Evolutionary conservation across 2,329 filamentous ascomycete species (phyloP).

Genomic region (Epichloe uncinata): DNA sequence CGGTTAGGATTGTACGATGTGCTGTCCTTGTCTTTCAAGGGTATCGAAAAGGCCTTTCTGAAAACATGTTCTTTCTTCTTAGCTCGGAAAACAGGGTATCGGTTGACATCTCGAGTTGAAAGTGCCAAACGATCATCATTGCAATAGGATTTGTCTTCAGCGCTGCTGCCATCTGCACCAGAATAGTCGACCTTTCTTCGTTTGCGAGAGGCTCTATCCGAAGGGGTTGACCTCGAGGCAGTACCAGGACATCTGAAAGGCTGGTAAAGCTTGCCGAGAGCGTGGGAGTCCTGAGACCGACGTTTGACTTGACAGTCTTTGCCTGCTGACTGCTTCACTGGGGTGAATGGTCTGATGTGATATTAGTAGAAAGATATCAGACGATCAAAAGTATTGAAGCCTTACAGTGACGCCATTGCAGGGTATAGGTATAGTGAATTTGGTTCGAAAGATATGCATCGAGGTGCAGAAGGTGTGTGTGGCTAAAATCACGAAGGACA

Average conservation of each 20-base stretch:
- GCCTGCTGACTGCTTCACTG: background rate
- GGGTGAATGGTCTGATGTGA: background rate
- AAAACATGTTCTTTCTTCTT: conserved; percentile 82
- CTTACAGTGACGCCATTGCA: conserved; percentile 2
- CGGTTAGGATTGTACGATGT: conserved; percentile 62
- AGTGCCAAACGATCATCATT: conserved; percentile 79
- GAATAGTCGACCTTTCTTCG: conserved; percentile 78
- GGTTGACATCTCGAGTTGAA: conserved; percentile 74
- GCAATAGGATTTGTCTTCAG: conserved; percentile 64
- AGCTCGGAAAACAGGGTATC: conserved; percentile 76
- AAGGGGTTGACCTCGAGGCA: conserved; percentile 52
- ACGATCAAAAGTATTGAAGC: background rate
- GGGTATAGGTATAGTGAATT: background rate
- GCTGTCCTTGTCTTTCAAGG: conserved; percentile 68
- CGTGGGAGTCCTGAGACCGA: conserved; percentile 6
- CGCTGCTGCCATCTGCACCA: conserved; percentile 61
- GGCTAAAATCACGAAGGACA: background rate
- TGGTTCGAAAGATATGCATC: background rate
- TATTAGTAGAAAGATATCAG: background rate
- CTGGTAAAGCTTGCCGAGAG: conserved; percentile 30
- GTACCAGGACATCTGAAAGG: conserved; percentile 91
- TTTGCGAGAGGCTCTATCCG: conserved; percentile 75
- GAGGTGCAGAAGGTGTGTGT: background rate
- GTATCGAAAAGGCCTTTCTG: conserved; percentile 67
- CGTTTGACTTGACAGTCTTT: background rate